Base-by-base conservation (phyloP, 352 stramenopile species). In the Phytophthora cactorum region DNA sequence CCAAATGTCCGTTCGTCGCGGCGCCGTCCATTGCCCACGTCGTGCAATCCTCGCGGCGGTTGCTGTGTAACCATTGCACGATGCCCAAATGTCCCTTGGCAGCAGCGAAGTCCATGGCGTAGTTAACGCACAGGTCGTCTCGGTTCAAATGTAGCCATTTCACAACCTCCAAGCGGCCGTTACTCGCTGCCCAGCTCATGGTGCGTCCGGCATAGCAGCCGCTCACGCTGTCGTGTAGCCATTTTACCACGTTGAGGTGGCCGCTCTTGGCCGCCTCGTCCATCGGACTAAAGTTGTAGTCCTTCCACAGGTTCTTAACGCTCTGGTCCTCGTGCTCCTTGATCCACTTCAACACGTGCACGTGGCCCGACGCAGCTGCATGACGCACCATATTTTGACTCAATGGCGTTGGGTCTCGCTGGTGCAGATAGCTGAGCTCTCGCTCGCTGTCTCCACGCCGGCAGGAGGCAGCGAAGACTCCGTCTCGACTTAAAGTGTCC, bases 241-340 rank as follows among this genome's bases (percentile, higher is more conserved):
- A 76, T 22, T 60, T 28, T 8, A 76, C 31, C 4, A 62, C 50
- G 8, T 45, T 36, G 4, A 70, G 27, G 10, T 72, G 56, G 9
- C 68, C 34, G 34, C 34, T 39, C 34, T 39, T 39, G n/a, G 68
- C 63, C 9, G 68, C 68, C 4, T 61, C 58, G 36, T 76, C 64
- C 53, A 76, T 70, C 12, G 66, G 66, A 41, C 51, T 69, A 44
- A 73, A 73, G 59, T 68, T 63, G 66, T 69, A 73, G 59, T 63
- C 66, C 25, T 27, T 34, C 66, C 66, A 73, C 32, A 73, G 11
- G 17, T 46, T 55, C 9, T 50, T 52, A 17, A 41, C 12, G 2
- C 36, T 45, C 14, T 46, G 47, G 25, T 60, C 52, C 5, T 64
- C 39, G 44, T 63, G 55, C 27, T 67, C 44, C 11, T 58, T 15